Base-by-base conservation (phyloP, 2,329 filamentous ascomycete genomes). In the Aspergillus brunneoviolaceus region DNA sequence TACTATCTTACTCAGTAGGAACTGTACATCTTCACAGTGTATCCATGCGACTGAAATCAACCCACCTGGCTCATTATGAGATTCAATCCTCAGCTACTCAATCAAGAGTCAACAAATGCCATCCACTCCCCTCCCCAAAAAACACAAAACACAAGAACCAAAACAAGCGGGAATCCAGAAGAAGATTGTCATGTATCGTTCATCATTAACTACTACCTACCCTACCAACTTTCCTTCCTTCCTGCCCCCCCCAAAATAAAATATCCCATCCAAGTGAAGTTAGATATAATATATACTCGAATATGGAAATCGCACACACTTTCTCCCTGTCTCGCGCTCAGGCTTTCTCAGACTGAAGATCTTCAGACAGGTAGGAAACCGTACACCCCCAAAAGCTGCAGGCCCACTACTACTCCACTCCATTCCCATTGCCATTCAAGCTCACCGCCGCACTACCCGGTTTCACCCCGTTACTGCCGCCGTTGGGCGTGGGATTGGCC, bases 401-500 rank as follows among this genome's bases (percentile, higher is more conserved):
- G 27, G 27, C 27, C 7, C 2, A 10, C 27, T 29, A 29, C 27
- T 45, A 45, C 39, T 45, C 39, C 14, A 45, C 39, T 16, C 39
- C 39, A 19, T 19, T 45, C 1, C 39, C 39, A 12, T 14, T 16
- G 2, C 35, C 35, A 45, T 45, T 45, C 39, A 45, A 19, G 16
- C 39, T 45, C 14, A 45, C 39, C 39, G 39, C 39, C 39, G 39
- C 39, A 45, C 39, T 45, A 19, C 39, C 39, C 14, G 16, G 16
- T 45, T 45, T 45, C 39, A 19, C 39, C 39, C 39, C 39, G 6
- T 45, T 45, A 45, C 16, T 45, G 16, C 16, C 12, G 31, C 31
- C 33, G 33, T 35, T 35, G 33, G 33, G 11, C 11, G 33, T 16
- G 33, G 72, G 72, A 53, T 74, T 75, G 6, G 65, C 76, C 12